Conservation (phyloP, 2,329 filamentous ascomycete genomes). For the Huntiella bhutanensis region DNA sequence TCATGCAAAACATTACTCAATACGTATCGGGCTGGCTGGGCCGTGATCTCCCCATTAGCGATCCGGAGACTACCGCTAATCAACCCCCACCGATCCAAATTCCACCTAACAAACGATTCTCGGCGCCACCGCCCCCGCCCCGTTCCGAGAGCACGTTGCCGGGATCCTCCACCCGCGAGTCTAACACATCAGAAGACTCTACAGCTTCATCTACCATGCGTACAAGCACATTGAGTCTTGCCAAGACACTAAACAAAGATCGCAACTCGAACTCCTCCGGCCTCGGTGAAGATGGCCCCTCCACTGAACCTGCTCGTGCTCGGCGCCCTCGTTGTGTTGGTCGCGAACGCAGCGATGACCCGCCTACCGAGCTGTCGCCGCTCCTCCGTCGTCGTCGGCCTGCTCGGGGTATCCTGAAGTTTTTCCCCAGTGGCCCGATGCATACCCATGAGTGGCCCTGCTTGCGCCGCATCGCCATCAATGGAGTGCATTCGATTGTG, state of each 20-base stretch:
- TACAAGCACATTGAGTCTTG: background rate
- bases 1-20: too few species aligned
- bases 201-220: background rate
- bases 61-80: too few species aligned
- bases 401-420: too few species aligned
- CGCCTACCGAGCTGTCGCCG: constrained; percentile 10
- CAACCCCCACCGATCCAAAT: too few species aligned
- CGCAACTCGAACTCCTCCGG: background rate
- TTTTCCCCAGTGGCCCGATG: background rate
- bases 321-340: background rate
- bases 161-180: too few species aligned
- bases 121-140: too few species aligned
- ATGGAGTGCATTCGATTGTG: background rate
- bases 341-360: background rate
- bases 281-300: too few species aligned
- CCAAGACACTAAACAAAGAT: background rate
- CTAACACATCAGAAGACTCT: background rate
- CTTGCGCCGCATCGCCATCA: background rate
- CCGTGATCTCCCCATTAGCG: too few species aligned
- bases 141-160: too few species aligned
- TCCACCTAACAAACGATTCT: too few species aligned
- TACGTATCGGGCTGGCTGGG: too few species aligned
- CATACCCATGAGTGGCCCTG: background rate
- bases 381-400: constrained; percentile 1
- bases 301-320: background rate